These are phyloP conservation scores for Globisporangium cederbergense DNA, from an alignment of 352 stramenopile genomes.

Conservation along the genomic window DNA sequence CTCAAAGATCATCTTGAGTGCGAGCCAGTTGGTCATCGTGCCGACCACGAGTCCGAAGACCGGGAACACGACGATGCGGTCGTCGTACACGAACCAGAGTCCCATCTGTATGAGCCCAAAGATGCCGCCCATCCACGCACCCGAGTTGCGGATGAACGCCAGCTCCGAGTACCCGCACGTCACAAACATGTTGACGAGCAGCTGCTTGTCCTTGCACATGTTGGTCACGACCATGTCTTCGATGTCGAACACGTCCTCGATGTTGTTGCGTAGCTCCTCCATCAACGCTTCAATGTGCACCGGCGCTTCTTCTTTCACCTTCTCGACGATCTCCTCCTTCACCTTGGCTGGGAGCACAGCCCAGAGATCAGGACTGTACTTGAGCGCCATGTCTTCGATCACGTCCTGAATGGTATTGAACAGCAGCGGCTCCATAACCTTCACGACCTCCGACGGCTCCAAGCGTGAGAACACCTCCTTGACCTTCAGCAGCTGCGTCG, in stretches of 20 bases:
- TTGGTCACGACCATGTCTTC: constrained; percentile 94
- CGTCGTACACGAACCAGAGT: constrained; percentile 84
- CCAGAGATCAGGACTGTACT: constrained; percentile 88
- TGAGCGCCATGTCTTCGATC: constrained; percentile 86
- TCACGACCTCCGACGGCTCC: constrained; percentile 87
- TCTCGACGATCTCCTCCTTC: constrained; percentile 92
- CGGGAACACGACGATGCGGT: constrained; percentile 85
- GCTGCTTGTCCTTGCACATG: constrained; percentile 93
- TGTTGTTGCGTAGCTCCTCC: constrained; percentile 93
- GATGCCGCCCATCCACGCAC: constrained; percentile 88
- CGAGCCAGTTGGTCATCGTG: constrained; percentile 96
- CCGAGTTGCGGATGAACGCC: constrained; percentile 90
- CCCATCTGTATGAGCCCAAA: constrained; percentile 88
- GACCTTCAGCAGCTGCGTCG: constrained; percentile 90
- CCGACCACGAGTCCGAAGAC: constrained; percentile 94
- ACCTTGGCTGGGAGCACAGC: constrained; percentile 69
- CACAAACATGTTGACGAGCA: constrained; percentile 95
- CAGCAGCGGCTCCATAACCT: constrained; percentile 91
- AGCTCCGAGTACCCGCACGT: constrained; percentile 91
- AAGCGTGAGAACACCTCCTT: constrained; percentile 92
- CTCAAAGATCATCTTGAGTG: constrained; percentile 92
- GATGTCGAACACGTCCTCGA: constrained; percentile 95
- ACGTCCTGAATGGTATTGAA: constrained; percentile 88
- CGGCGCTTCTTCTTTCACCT: constrained; percentile 91
- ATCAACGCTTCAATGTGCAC: constrained; percentile 92